Evolutionary conservation across 495 filamentous ascomycete genomes (phyloP).

Genomic region (Xylaria sp.): DNA sequence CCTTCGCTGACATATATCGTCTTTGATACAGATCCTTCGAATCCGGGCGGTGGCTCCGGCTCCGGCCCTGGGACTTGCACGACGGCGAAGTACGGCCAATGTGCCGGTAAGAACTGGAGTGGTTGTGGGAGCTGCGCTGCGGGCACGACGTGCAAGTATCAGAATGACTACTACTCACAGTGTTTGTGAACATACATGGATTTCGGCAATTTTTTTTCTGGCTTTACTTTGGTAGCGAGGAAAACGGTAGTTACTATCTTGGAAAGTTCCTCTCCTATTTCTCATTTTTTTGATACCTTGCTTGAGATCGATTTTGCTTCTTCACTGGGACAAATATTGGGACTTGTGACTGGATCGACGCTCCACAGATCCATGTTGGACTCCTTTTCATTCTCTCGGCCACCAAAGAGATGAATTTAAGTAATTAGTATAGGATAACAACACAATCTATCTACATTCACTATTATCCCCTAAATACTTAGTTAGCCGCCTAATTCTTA

Average conservation of each 20-base stretch:
- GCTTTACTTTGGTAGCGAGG: neutral
- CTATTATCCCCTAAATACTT: neutral
- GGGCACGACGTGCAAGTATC: constrained; percentile 43
- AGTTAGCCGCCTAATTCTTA: neutral
- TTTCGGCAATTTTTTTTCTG: neutral
- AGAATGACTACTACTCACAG: constrained; percentile 52
- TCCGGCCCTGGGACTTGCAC: constrained; percentile 30
- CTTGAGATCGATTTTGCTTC: neutral
- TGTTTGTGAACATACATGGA: constrained; percentile 35
- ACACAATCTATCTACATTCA: neutral
- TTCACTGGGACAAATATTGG: neutral
- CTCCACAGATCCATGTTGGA: neutral
- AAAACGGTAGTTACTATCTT: neutral
- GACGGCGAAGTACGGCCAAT: constrained; percentile 51
- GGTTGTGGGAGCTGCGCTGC: constrained; percentile 48
- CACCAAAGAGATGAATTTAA: neutral
- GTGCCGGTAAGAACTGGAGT: constrained; percentile 51
- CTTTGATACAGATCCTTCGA: neutral
- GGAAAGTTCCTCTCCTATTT: neutral
- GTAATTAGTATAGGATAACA: neutral
- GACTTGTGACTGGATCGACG: neutral
- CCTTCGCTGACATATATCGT: neutral
- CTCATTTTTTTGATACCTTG: neutral
- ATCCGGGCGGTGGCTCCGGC: constrained; percentile 6
- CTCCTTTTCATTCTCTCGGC: neutral